Evolutionary conservation across 345 rosid genomes (phyloP), one percentile per base, ranked within the genome.

Genomic region (Alliaria petiolata): DNA sequence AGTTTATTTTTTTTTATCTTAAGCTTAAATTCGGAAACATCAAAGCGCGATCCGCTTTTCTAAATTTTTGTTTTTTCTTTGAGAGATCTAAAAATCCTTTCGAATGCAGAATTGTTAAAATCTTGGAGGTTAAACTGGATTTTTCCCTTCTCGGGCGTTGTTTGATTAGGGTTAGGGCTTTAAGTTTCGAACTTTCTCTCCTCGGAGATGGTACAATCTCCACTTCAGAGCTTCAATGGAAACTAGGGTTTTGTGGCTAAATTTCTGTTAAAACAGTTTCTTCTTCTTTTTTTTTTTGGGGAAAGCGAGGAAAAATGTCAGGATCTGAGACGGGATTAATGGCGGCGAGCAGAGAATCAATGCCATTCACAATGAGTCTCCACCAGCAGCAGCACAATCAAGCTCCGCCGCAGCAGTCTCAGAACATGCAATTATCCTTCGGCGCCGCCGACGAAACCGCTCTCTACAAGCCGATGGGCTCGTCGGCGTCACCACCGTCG

Each of bases 381-480:
- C 75, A 62, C 52, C 66, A 63, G 17, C 72, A n/a, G n/a, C 72
- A 63, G 7, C 75, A 56, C 51, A 38, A 31, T 14, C 60, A 25
- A 56, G 53, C 54, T 11, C 72, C 25, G 2, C 17, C 53, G 15
- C 46, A 20, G 22, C 69, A 67, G 62, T 39, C 72, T 60, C 69
- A 68, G 70, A 76, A 76, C 49, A 76, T 62, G 65, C 75, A 35
- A 9, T 3, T 69, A 17, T 12, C 74, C n/a, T 69, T 60, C 16
- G 64, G 19, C 30, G 9, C 1, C 14, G 61, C 26, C 28, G 70
- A 62, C 7, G 65, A 58, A 42, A 12, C 46, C 6, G 36, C 62
- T 40, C 19, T 49, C 9, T 67, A 67, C 74, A 75, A 53, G 56
- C 78, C 74, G 25, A 51, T 60, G 55, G 50, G 25, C 20, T 49